Base-by-base conservation (phyloP, 139 green algal genomes). In the Asterochloris erici region DNA sequence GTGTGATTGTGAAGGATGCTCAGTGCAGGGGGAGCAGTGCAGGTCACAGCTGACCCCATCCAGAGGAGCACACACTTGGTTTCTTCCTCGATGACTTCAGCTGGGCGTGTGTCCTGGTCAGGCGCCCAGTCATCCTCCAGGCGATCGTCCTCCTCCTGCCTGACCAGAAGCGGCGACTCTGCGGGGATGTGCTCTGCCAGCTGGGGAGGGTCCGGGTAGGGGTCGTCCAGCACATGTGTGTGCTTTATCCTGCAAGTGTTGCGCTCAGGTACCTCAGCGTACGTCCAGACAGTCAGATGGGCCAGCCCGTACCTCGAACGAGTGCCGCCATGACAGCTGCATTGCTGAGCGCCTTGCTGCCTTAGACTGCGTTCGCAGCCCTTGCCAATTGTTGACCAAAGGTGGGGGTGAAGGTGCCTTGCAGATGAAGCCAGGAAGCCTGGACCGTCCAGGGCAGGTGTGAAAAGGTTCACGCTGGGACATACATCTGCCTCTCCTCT, bases 51-150 rank as follows among this genome's bases (percentile, higher is more conserved):
- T 54, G 38, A 54, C 38, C 38, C 38, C 38, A 54, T 54, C 38
- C 38, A 26, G 6, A 4, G 21, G 66, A 9, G 10, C 23, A 27
- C 66, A 10, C 62, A 83, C 83, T 79, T 69, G 19, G 87, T 82
- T 60, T 91, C 84, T 79, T 92, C 87, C 89, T 98, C 96, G 38
- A 98, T 88, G 85, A 98, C 93, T 70, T 97, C 95, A 9, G 85
- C 79, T 12, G 88, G 81, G 17, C 92, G 85, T 0, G 84, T 81
- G 80, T 98, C 96, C 70, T 96, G 85, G 11, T 85, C 75, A 0
- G 95, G 94, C 83, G 90, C 88, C 97, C 96, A 99, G 83, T 98
- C 96, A 74, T 99, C 97, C 86, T 99, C 96, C 81, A 99, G 90
- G 14, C 95, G 82, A 73, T 98, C 95, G 12, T 91, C 89, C 90